Percentiles rank a stretch among this genome's conserved stretches.
Conservation (phyloP, 2,329 filamentous ascomycete species). For the Pleomassaria siparia region DNA sequence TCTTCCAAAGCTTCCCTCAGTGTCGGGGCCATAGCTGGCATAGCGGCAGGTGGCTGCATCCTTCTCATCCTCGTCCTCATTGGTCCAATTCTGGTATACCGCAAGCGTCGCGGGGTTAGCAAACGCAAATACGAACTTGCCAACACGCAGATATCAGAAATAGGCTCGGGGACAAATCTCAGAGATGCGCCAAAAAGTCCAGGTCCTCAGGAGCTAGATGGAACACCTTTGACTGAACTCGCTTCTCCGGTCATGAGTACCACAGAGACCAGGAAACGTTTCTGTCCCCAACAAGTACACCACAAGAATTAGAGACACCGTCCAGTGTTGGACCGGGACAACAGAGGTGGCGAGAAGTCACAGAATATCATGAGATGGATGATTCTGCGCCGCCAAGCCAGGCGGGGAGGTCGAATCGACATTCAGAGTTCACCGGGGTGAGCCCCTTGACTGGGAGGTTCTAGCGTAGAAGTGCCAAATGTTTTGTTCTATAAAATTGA, state of each 20-base stretch:
- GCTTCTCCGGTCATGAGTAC: conserved; percentile 9
- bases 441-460: not conserved
- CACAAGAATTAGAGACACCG: conserved; percentile 21
- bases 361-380: conserved; percentile 22
- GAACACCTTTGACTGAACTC: conserved; percentile 15
- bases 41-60: conserved; percentile 26
- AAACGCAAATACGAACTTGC: conserved; percentile 17
- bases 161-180: not conserved
- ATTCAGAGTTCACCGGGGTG: not conserved
- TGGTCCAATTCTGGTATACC: conserved; percentile 23
- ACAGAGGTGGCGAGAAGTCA: conserved; percentile 27
- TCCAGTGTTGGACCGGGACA: conserved; percentile 6
- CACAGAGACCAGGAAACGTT: conserved; percentile 19
- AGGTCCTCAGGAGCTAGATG: conserved; percentile 14
- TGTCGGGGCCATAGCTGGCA: conserved; percentile 36
- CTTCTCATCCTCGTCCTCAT: conserved; percentile 22
- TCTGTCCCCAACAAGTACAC: conserved; percentile 23
- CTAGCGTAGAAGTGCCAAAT: too few species aligned
- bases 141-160: conserved; percentile 15
- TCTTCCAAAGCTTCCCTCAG: conserved; percentile 15
- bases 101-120: conserved; percentile 17
- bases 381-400: conserved; percentile 21
- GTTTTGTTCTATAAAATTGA: too few species aligned
- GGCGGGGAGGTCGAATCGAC: not conserved
- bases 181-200: conserved; percentile 15